phyloP scores from a whole-genome alignment of 495 filamentous ascomycete species.

The Xylaria intraflava region DNA sequence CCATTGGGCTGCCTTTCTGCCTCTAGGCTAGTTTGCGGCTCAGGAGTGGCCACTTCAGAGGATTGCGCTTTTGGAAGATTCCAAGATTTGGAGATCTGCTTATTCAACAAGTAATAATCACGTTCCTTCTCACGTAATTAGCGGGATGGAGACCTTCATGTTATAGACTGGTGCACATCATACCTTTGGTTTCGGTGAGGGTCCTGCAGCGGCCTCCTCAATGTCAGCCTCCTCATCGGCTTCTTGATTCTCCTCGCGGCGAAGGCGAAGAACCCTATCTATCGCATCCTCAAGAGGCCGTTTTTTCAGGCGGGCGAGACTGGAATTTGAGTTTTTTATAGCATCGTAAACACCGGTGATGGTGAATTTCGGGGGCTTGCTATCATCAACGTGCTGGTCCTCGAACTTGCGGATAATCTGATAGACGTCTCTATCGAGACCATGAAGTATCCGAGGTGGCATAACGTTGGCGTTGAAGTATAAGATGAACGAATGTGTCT shows the following conservation, averaged over 20 bases:
- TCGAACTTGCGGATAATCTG: constrained; percentile 67
- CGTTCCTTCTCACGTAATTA: constrained; percentile 37
- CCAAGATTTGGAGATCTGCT: constrained; percentile 51
- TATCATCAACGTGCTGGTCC: constrained; percentile 50
- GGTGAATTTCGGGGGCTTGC: constrained; percentile 40
- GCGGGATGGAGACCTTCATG: background rate
- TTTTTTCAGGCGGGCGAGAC: constrained; percentile 72
- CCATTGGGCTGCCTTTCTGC: constrained; percentile 50
- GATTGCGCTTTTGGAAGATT: constrained; percentile 17
- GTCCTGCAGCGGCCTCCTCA: constrained; percentile 45
- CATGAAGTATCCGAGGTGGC: constrained; percentile 20
- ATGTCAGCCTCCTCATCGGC: constrained; percentile 55
- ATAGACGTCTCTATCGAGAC: constrained; percentile 49
- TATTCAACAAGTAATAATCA: constrained; percentile 62
- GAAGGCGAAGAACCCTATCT: constrained; percentile 70
- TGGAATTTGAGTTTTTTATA: constrained; percentile 80
- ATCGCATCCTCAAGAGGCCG: constrained; percentile 76
- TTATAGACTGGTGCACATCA: background rate
- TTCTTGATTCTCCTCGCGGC: constrained; percentile 57
- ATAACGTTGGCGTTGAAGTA: constrained; percentile 2
- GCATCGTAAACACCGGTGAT: constrained; percentile 61
- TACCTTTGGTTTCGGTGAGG: constrained; percentile 28
- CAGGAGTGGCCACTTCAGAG: constrained; percentile 9
- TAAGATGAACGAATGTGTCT: background rate
- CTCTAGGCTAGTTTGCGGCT: constrained; percentile 12